Conservation (phyloP, 2,329 filamentous ascomycete genomes). For the Exophiala xenobiotica region DNA sequence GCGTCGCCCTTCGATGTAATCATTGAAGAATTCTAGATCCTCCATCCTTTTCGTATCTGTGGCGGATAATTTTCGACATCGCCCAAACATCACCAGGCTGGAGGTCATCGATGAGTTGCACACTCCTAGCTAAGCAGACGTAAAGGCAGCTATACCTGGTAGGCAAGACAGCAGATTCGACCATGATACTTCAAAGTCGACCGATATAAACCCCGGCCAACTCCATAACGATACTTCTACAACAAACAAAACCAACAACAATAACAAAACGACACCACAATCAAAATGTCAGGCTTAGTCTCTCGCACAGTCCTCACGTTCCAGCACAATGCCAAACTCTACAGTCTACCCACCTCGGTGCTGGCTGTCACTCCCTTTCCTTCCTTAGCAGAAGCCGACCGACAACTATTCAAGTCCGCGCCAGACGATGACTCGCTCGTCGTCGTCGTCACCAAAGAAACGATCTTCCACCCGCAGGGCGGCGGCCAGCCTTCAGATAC, state of each 20-base stretch:
- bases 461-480: slow-evolving; percentile 75
- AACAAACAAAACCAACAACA: not conserved
- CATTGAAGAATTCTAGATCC: not conserved
- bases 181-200: not conserved
- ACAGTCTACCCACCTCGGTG: slow-evolving; percentile 19
- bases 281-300: slow-evolving; percentile 15
- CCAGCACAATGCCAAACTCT: slow-evolving; percentile 25
- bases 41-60: not conserved
- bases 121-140: not conserved
- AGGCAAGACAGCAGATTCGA: not conserved
- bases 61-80: too few relatives aligned
- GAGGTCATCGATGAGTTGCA: too few relatives aligned
- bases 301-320: slow-evolving; percentile 19
- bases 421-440: slow-evolving; percentile 56
- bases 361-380: slow-evolving; percentile 51
- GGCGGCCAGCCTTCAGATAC: slow-evolving; percentile 71
- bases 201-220: slow-evolving; percentile 1
- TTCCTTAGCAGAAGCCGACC: slow-evolving; percentile 52
- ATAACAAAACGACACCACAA: not conserved
- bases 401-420: slow-evolving; percentile 59
- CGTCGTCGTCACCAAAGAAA: slow-evolving; percentile 61
- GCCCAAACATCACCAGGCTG: too few relatives aligned
- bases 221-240: too few relatives aligned
- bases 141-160: too few relatives aligned
- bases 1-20: slow-evolving; percentile 5